Evolutionary conservation across 2,329 filamentous ascomycete genomes (phyloP), one percentile per base, ranked within the genome.

Genomic region (Fusarium redolens): DNA sequence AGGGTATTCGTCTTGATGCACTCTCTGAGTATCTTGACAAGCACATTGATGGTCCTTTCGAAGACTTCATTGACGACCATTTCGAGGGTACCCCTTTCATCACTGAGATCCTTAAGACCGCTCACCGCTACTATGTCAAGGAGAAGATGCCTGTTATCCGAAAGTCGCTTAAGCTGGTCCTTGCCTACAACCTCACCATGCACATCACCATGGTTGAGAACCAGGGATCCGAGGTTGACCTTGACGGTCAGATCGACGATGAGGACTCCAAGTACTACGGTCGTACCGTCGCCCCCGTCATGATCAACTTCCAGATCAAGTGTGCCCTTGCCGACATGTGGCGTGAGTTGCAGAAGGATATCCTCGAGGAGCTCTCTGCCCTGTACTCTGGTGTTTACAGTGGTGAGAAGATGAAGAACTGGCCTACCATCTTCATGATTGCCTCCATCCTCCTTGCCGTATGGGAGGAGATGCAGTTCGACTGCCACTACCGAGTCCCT

Each of bases 271-370:
- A 94, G 81, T 98, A 92, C 87, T 92, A 89, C 77, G 95, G 95
- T 79, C 96, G 96, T 86, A 95, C 92, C 40, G 91, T 97, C 71
- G 96, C 96, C 20, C 96, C 96, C 17, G 95, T 98, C 80, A 97
- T 98, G 95, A 97, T 98, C 89, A 98, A 98, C 87, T 98, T 98
- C 90, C 94, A 98, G 86, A 95, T 98, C 87, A 98, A 98, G 89
- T 96, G 93, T 79, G 95, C 95, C 61, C 92, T 98, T 85, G 96
- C 95, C 74, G 95, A 97, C 79, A 97, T 98, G 94, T 98, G 96
- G 96, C 95, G 96, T 74, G 95, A 97, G 83, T 87, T 98, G 65
- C 95, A 98, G 82, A 97, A 97, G 86, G 96, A 98, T 77, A 95
- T 98, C 41, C 88, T 98, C 5, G 95, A 97, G 85, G 96, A 98